A percentile compares a stretch with the other conserved stretches of the same genome.
Evolutionary conservation across 2,329 filamentous ascomycete genomes (phyloP).

Genomic region (Leptographium flavum): DNA sequence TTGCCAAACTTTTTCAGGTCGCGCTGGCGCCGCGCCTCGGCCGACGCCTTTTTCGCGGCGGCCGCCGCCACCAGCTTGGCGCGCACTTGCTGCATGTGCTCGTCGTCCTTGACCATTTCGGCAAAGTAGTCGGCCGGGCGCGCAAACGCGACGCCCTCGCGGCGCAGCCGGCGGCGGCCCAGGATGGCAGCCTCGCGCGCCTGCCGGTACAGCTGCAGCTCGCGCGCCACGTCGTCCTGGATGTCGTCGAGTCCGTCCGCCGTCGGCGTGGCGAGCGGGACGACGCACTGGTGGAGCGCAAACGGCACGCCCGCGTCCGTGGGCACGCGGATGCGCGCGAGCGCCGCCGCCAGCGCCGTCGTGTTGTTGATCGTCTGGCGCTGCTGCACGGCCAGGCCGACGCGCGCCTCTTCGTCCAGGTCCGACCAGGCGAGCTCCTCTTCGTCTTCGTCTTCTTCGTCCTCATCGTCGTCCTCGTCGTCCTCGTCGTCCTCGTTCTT

Average conservation of each 20-base stretch:
- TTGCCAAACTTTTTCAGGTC: constrained; percentile 99
- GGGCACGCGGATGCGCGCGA: constrained; percentile 65
- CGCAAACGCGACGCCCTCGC: constrained; percentile 74
- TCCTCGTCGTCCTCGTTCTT: constrained; percentile 40
- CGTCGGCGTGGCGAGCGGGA: constrained; percentile 48
- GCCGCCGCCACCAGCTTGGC: constrained; percentile 86
- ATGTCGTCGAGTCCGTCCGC: constrained; percentile 59
- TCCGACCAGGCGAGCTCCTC: constrained; percentile 84
- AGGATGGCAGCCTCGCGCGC: constrained; percentile 63
- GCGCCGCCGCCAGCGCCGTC: constrained; percentile 62
- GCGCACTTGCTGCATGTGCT: constrained; percentile 96
- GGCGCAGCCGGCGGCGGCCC: constrained; percentile 60
- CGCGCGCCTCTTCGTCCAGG: constrained; percentile 56
- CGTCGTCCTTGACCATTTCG: constrained; percentile 97
- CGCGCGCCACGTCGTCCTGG: constrained; percentile 81
- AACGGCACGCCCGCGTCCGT: constrained; percentile 50
- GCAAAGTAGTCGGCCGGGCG: constrained; percentile 92
- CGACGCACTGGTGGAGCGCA: constrained; percentile 66
- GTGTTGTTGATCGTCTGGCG: constrained; percentile 97
- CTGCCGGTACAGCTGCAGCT: constrained; percentile 87
- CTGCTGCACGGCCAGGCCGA: constrained; percentile 79
- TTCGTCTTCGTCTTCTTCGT: constrained; percentile 43
- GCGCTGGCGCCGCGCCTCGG: constrained; percentile 79
- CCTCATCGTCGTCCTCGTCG: constrained; percentile 24
- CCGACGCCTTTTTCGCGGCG: constrained; percentile 77